Evolutionary conservation across 78 protist species (phyloP).

Genomic region (Dictyostelium citrinum): DNA sequence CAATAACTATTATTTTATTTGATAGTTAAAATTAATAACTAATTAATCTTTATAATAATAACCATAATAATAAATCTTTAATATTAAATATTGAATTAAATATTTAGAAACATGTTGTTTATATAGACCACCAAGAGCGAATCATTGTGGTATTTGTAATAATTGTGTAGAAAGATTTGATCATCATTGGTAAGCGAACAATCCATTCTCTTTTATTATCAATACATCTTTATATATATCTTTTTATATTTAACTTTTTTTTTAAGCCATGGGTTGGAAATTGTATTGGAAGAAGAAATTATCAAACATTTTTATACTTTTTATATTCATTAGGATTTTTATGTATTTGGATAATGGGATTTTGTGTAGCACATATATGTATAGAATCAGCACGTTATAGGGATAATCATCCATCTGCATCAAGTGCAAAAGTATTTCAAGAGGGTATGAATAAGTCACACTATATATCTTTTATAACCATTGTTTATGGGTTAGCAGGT

Average conservation of each 20-base stretch:
- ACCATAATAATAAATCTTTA: no score
- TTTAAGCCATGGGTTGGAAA: conserved; percentile 61
- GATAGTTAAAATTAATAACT: no score
- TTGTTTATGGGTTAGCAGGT: conserved; percentile 58
- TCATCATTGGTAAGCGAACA: conserved; percentile 65
- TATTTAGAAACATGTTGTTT: conserved; percentile 76
- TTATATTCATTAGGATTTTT: conserved; percentile 20
- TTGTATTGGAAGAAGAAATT: conserved; percentile 80
- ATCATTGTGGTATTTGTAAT: conserved; percentile 88
- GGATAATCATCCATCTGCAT: conserved; percentile 12
- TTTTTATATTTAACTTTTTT: neutral
- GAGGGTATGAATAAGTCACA: conserved; percentile 29
- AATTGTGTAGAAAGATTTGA: conserved; percentile 89
- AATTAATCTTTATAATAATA: no score
- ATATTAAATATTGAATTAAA: no score
- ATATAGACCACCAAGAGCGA: conserved; percentile 87
- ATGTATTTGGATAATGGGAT: conserved; percentile 55
- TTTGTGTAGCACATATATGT: conserved; percentile 50
- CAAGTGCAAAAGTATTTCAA: conserved; percentile 11
- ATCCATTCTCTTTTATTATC: conserved; percentile 65
- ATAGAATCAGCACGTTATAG: conserved; percentile 13
- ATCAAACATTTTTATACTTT: conserved; percentile 71
- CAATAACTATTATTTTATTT: neutral
- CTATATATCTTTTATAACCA: conserved; percentile 39
- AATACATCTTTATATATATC: no score